phyloP scores from a whole-genome alignment of 2,329 filamentous ascomycete species.

The Septoria linicola region DNA sequence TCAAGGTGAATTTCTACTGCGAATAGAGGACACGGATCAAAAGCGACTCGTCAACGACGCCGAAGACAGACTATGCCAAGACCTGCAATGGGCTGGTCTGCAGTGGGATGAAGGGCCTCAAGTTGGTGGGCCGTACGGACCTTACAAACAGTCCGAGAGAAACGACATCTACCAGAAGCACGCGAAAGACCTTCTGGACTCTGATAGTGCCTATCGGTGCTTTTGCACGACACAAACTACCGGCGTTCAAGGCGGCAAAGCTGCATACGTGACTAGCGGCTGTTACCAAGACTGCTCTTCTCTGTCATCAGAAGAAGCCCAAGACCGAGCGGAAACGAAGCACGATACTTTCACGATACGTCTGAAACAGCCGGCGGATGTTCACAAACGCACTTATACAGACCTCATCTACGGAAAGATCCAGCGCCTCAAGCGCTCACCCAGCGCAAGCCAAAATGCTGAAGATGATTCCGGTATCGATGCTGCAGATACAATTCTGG shows the following conservation, averaged over 20 bases:
- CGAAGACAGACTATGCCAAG: slow-evolving; percentile 72
- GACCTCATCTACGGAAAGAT: slow-evolving; percentile 79
- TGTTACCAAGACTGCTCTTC: slow-evolving; percentile 73
- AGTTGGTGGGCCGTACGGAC: slow-evolving; percentile 75
- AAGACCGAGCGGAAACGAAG: slow-evolving; percentile 60
- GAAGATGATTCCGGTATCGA: slow-evolving; percentile 42
- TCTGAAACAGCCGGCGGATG: slow-evolving; percentile 63
- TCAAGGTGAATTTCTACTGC: slow-evolving; percentile 82
- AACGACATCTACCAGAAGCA: slow-evolving; percentile 70
- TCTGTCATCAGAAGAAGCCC: slow-evolving; percentile 66
- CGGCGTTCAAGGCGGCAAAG: slow-evolving; percentile 54
- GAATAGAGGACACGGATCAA: slow-evolving; percentile 94
- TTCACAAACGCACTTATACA: slow-evolving; percentile 58
- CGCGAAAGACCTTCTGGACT: slow-evolving; percentile 65
- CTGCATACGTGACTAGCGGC: slow-evolving; percentile 59
- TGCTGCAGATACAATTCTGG: slow-evolving; percentile 80
- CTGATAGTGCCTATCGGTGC: slow-evolving; percentile 82
- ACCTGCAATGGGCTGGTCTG: slow-evolving; percentile 84
- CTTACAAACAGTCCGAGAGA: slow-evolving; percentile 87
- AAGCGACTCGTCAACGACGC: slow-evolving; percentile 78
- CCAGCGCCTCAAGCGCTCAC: slow-evolving; percentile 41
- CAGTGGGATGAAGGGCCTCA: slow-evolving; percentile 93
- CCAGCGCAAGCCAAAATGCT: slow-evolving; percentile 32
- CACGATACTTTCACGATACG: slow-evolving; percentile 76
- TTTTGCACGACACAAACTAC: slow-evolving; percentile 67